Evolutionary conservation across 2,329 filamentous ascomycete genomes (phyloP), one percentile per base, ranked within the genome.

Genomic region (Colletotrichum tropicicola): DNA sequence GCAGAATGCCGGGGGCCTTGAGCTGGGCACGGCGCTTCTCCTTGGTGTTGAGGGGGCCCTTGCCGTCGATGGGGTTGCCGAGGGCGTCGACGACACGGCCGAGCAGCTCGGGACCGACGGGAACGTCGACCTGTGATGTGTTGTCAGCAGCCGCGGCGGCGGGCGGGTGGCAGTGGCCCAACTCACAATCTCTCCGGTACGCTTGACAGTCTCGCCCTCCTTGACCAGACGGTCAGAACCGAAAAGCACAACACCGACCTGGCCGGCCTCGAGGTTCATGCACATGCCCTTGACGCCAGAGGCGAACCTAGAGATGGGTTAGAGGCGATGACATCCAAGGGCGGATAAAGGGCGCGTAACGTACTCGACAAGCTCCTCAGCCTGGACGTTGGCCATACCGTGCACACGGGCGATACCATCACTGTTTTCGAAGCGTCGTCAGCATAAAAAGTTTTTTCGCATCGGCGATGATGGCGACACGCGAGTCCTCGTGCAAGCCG

Each of bases 201-300:
- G 95, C 92, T 97, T 98, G 85, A 99, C 96, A 73, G 92, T 95
- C 89, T 99, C 95, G 80, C 96, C 96, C 86, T 99, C 96, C 89
- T 93, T 96, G 90, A 99, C 96, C 77, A 98, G 89, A 94, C 96
- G 94, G 87, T 99, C 96, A 80, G 96, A 98, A 91, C 96, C 96
- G 90, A 99, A 99, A 80, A 99, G 90, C 90, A 99, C 96, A 79
- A 99, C 94, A 97, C 96, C 96, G 87, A 99, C 96, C 86, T 98
- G 96, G 83, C 96, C 96, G 84, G 96, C 96, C 88, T 99, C 96
- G 85, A 99, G 91, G 92, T 99, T 99, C 95, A 99, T 98, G 93
- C 95, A 98, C 96, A 99, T 99, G 84, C 96, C 96, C 91, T 98
- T 98, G 85, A 98, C 96, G 83, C 96, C 96, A 73, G 96, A 99